Evolutionary conservation across 2,329 filamentous ascomycete genomes (phyloP).

Genomic region (Tolypocladium pustulatum): DNA sequence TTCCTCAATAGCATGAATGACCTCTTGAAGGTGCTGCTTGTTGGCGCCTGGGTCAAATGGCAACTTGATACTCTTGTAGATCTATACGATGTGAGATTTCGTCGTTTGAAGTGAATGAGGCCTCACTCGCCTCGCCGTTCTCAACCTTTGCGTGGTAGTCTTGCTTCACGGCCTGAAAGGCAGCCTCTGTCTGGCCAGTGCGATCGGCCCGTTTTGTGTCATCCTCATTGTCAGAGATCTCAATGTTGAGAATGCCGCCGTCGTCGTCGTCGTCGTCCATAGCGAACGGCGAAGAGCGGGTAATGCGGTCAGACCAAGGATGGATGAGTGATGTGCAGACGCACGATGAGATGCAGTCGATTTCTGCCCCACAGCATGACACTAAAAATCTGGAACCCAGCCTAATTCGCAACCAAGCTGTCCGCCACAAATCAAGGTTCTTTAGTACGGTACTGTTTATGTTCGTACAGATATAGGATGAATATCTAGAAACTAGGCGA

Average conservation of each 20-base stretch:
- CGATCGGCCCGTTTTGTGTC: constrained; percentile 14
- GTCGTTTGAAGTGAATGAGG: neutral
- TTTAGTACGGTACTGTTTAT: too few species aligned
- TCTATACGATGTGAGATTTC: constrained; percentile 19
- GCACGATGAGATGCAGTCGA: neutral
- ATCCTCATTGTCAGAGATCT: constrained; percentile 20
- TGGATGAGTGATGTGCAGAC: neutral
- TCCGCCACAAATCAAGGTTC: neutral
- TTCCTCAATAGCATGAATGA: constrained; percentile 46
- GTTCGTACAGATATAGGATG: too few species aligned
- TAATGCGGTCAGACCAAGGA: neutral
- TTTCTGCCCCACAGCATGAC: neutral
- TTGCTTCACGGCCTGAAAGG: constrained; percentile 34
- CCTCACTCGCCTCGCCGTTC: constrained; percentile 38
- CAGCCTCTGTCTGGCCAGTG: constrained; percentile 36
- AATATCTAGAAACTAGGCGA: too few species aligned
- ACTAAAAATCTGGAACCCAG: neutral
- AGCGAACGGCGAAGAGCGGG: neutral
- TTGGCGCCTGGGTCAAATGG: constrained; percentile 25
- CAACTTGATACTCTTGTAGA: constrained; percentile 30
- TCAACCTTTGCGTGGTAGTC: constrained; percentile 39
- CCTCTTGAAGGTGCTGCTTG: constrained; percentile 38
- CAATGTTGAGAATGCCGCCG: constrained; percentile 17
- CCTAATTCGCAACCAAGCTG: too few species aligned
- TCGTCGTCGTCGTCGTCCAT: constrained; percentile 18